Evolutionary conservation across 1,139 yeast genomes (phyloP).

Genomic region (Hyphopichia buzzinii): DNA sequence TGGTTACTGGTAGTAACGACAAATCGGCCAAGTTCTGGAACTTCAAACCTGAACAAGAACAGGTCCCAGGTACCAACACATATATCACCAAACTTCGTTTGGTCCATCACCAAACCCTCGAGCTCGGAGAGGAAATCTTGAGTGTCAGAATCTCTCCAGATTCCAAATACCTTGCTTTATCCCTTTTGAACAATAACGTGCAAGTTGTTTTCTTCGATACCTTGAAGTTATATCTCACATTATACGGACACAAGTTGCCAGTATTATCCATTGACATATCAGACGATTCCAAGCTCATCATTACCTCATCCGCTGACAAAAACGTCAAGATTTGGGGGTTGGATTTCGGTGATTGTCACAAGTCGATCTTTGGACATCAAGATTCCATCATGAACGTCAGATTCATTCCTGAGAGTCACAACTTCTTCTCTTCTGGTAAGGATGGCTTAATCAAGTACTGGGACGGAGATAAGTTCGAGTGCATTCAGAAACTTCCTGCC

Average conservation of each 20-base stretch:
- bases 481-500: constrained; percentile 81
- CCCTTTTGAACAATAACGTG: constrained; percentile 87
- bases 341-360: constrained; percentile 98
- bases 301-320: constrained; percentile 95
- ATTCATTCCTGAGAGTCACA: constrained; percentile 80
- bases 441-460: constrained; percentile 90
- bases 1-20: constrained; percentile 94
- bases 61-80: constrained; percentile 66
- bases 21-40: constrained; percentile 89
- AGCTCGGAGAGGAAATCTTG: constrained; percentile 80
- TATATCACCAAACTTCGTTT: constrained; percentile 53
- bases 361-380: constrained; percentile 93
- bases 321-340: constrained; percentile 97
- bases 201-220: constrained; percentile 88
- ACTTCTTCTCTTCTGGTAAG: constrained; percentile 87
- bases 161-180: constrained; percentile 71
- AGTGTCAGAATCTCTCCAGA: constrained; percentile 84
- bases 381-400: constrained; percentile 89
- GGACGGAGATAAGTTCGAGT: constrained; percentile 98
- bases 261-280: constrained; percentile 89
- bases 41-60: constrained; percentile 63
- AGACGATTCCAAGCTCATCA: constrained; percentile 76
- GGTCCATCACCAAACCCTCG: constrained; percentile 76
- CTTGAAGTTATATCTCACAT: constrained; percentile 78
- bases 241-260: constrained; percentile 95